phyloP scores from a whole-genome alignment of 2,329 filamentous ascomycete species.

The Fusarium nodosum region DNA sequence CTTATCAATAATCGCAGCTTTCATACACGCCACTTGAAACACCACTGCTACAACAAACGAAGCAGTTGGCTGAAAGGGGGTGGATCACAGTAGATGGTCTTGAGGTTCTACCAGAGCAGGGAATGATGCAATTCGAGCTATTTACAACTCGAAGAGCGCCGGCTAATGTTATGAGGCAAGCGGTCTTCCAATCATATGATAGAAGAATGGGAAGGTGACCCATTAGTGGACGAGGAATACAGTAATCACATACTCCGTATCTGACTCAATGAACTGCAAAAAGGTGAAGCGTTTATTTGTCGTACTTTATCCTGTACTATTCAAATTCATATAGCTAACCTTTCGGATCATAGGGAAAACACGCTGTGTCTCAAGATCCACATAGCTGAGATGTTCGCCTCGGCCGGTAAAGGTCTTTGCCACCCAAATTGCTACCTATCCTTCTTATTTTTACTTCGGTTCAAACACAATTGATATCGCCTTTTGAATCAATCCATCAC shows the following conservation, averaged over 20 bases:
- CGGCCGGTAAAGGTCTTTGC: slow-evolving; percentile 20
- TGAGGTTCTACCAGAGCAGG: slow-evolving; percentile 18
- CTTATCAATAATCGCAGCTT: background rate
- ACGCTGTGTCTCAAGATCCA: background rate
- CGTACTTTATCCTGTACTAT: background rate
- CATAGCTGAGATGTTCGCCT: background rate
- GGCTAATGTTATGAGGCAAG: slow-evolving; percentile 2
- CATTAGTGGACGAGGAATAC: background rate
- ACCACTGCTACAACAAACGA: background rate
- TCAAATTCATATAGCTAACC: rapidly evolving
- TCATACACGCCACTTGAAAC: slow-evolving; percentile 12
- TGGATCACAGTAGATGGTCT: slow-evolving; percentile 26
- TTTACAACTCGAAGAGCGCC: slow-evolving; percentile 20
- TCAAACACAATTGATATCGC: background rate
- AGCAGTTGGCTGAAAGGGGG: background rate
- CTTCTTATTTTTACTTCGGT: background rate
- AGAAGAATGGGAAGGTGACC: background rate
- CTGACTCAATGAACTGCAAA: background rate
- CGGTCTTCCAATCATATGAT: background rate
- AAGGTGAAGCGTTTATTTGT: rapidly evolving
- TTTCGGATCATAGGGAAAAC: background rate
- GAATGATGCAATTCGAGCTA: slow-evolving; percentile 25
- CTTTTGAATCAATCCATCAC: too few relatives aligned
- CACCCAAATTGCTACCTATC: background rate
- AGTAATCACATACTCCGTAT: background rate